Conservation (phyloP, 129 eudicot genomes). For the sunflower (Helianthus annuus) region DNA sequence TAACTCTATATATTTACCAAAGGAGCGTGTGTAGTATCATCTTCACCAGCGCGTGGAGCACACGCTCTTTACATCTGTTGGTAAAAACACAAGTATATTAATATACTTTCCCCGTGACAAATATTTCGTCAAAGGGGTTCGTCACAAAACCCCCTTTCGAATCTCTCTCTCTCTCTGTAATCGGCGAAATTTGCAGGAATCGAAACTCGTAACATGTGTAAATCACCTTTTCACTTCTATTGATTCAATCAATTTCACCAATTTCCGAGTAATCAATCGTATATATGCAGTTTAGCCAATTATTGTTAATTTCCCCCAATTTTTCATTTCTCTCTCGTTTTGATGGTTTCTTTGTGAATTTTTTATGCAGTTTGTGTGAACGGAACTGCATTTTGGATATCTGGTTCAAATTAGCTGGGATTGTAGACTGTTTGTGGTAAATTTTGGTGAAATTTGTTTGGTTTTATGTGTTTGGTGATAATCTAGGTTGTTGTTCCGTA, state of each 20-base stretch:
- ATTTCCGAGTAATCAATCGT: background rate
- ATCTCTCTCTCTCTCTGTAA: conserved; percentile 12
- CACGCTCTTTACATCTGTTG: background rate
- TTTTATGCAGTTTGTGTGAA: conserved; percentile 3
- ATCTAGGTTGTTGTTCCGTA: background rate
- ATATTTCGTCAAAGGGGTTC: conserved; percentile 23
- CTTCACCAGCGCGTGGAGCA: background rate
- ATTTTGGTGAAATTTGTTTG: background rate
- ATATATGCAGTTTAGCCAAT: background rate
- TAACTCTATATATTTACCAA: background rate
- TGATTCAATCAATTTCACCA: conserved; percentile 19
- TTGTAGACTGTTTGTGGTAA: conserved; percentile 31
- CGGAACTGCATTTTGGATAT: conserved; percentile 32
- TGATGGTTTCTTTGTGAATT: background rate
- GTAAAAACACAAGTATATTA: background rate
- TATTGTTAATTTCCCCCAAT: conserved; percentile 10
- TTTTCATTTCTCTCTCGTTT: conserved; percentile 6
- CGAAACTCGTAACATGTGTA: conserved; percentile 32
- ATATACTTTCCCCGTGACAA: background rate
- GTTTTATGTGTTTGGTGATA: conserved; percentile 4
- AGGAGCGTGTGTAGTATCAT: background rate
- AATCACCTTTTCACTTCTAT: conserved; percentile 15
- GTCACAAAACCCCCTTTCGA: conserved; percentile 14
- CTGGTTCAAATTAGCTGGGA: conserved; percentile 16
- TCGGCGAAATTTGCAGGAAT: conserved; percentile 17